Percentiles rank a stretch among this genome's conserved stretches.
Conservation (phyloP, 257 asterid genomes). For the Hygrophila difformis region DNA sequence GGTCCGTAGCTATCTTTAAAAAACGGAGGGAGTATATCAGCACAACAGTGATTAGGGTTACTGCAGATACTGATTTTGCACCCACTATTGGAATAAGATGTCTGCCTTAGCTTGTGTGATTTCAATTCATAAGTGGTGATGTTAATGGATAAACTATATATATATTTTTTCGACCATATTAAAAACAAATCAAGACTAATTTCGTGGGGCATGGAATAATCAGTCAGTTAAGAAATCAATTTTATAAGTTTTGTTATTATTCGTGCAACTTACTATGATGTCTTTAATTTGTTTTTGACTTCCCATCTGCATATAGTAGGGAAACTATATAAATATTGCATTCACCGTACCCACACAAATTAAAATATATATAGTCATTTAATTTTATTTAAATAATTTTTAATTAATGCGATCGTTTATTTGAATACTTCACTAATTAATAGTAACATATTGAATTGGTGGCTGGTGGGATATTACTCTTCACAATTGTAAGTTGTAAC, state of each 20-base stretch:
- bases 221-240: conserved; percentile 70
- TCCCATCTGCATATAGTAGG: conserved; percentile 50
- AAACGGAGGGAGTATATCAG: too few relatives aligned
- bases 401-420: background rate
- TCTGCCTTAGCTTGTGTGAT: conserved; percentile 36
- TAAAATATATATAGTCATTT: too few relatives aligned
- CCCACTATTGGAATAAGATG: conserved; percentile 36
- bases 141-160: conserved; percentile 41
- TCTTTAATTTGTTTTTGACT: conserved; percentile 33
- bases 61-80: conserved; percentile 55
- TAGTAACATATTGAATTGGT: too few relatives aligned
- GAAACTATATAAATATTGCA: conserved; percentile 8
- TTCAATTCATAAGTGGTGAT: conserved; percentile 32
- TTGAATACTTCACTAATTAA: background rate
- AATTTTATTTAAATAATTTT: background rate
- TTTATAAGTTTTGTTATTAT: conserved; percentile 22
- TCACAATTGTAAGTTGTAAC: too few relatives aligned
- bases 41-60: conserved; percentile 23
- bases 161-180: conserved; percentile 7
- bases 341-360: too few relatives aligned
- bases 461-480: too few relatives aligned
- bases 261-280: too few relatives aligned
- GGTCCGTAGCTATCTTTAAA: too few relatives aligned
- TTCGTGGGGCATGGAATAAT: conserved; percentile 62
- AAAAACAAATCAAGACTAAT: conserved; percentile 27